Evolutionary conservation across 2,329 filamentous ascomycete genomes (phyloP).

Genomic region (Fusarium sp.): DNA sequence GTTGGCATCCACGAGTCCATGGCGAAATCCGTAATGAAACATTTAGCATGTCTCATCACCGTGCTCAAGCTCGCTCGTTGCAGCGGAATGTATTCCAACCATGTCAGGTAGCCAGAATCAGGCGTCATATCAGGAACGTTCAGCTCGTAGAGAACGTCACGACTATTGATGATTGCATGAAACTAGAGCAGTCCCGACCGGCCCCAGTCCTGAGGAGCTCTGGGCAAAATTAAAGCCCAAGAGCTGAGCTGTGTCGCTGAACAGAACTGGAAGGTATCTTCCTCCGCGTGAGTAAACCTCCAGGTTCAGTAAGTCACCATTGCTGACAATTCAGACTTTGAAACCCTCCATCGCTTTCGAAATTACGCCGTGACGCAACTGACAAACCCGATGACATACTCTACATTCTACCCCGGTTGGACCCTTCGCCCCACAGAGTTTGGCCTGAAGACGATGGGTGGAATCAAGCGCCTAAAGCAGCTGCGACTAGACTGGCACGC

Average conservation of each 20-base stretch:
- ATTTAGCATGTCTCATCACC: not conserved
- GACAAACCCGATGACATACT: not conserved
- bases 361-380: not conserved
- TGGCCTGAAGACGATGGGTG: too few species aligned
- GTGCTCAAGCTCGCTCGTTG: not conserved
- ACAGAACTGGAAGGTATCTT: not conserved
- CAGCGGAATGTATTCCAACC: not conserved
- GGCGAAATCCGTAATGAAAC: too few species aligned
- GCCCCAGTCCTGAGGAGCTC: not conserved
- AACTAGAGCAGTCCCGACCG: not conserved
- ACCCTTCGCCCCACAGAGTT: too few species aligned
- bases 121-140: not conserved
- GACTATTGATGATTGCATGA: not conserved
- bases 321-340: not conserved
- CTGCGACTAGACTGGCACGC: too few species aligned
- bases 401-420: not conserved
- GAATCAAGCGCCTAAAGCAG: too few species aligned
- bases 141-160: not conserved
- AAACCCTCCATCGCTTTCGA: not conserved
- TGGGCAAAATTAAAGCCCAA: not conserved
- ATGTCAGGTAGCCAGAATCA: not conserved
- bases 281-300: not conserved
- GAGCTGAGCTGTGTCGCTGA: not conserved
- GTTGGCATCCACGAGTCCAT: not conserved
- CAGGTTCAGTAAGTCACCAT: not conserved